Percentiles rank a stretch among this genome's conserved stretches.
phyloP scores from a whole-genome alignment of 2,329 filamentous ascomycete species.

The Ophiostoma perfectum region DNA sequence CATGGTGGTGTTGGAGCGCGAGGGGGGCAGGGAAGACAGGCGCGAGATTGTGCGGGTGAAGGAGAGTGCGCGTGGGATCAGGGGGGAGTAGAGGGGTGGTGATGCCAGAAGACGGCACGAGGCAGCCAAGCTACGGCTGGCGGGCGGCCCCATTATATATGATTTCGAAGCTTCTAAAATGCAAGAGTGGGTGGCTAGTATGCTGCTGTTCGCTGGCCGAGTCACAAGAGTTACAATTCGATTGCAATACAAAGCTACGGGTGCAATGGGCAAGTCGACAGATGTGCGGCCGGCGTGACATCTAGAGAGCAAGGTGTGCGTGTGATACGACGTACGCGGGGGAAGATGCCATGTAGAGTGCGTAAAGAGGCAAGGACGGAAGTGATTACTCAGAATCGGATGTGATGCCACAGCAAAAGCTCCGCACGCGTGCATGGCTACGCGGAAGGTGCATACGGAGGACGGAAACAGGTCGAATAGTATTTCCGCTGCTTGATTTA shows the following conservation, averaged over 20 bases:
- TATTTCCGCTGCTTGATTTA: too few relatives aligned
- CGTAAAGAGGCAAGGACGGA: background rate
- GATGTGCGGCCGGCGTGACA: background rate
- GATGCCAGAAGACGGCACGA: too few relatives aligned
- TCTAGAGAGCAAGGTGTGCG: background rate
- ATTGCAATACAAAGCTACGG: background rate
- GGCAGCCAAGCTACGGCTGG: too few relatives aligned
- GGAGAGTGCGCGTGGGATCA: background rate
- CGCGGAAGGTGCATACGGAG: background rate
- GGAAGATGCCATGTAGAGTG: background rate
- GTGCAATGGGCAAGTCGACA: background rate
- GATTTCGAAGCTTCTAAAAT: too few relatives aligned
- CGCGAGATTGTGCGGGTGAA: background rate
- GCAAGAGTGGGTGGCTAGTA: too few relatives aligned
- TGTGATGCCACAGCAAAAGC: background rate
- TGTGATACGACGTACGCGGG: background rate
- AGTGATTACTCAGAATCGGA: background rate
- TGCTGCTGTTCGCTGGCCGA: too few relatives aligned
- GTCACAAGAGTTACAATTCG: background rate
- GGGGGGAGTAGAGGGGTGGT: too few relatives aligned
- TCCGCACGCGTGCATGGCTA: conserved; percentile 1
- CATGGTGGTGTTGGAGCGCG: conserved; percentile 5
- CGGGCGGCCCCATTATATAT: too few relatives aligned
- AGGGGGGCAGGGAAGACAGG: background rate
- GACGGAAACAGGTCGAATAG: background rate